Conservation (phyloP, 225 moss, liverwort and hornwort genomes). For the Sphagnum contortum region DNA sequence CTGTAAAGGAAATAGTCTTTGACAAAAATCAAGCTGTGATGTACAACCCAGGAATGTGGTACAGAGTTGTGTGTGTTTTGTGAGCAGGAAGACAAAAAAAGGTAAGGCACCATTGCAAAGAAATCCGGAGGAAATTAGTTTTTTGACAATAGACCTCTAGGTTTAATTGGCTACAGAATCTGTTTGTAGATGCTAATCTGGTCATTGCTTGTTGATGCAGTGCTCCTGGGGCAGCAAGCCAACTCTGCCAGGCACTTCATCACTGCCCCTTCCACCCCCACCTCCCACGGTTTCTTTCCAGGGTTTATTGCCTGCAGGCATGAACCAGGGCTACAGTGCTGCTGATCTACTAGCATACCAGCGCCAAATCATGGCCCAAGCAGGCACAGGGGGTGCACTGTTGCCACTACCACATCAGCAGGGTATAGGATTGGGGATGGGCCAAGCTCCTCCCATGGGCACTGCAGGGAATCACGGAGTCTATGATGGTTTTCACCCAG, state of each 20-base stretch:
- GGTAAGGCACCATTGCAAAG: too few species aligned
- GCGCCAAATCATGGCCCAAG: slow-evolving; percentile 44
- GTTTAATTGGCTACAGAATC: too few species aligned
- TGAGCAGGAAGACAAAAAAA: too few species aligned
- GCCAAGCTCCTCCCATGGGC: slow-evolving; percentile 40
- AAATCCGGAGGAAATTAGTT: too few species aligned
- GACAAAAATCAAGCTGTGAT: too few species aligned
- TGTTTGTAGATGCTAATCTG: too few species aligned
- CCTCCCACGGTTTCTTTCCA: slow-evolving; percentile 43
- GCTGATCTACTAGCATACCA: slow-evolving; percentile 48
- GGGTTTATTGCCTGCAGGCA: slow-evolving; percentile 29
- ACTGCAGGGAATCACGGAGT: slow-evolving; percentile 42
- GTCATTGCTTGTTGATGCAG: slow-evolving; percentile 9
- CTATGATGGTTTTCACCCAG: slow-evolving; percentile 53
- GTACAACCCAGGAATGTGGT: too few species aligned
- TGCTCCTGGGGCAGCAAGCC: slow-evolving; percentile 71
- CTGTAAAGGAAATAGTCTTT: too few species aligned
- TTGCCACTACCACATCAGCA: slow-evolving; percentile 46
- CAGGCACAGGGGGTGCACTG: slow-evolving; percentile 40
- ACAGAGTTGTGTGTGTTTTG: too few species aligned
- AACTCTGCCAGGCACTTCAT: slow-evolving; percentile 39
- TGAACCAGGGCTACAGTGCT: slow-evolving; percentile 39
- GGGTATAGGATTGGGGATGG: slow-evolving; percentile 33
- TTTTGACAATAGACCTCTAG: too few species aligned
- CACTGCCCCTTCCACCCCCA: slow-evolving; percentile 39